phyloP scores from a whole-genome alignment of 2,329 filamentous ascomycete species.

The Westerdykella sp. region DNA sequence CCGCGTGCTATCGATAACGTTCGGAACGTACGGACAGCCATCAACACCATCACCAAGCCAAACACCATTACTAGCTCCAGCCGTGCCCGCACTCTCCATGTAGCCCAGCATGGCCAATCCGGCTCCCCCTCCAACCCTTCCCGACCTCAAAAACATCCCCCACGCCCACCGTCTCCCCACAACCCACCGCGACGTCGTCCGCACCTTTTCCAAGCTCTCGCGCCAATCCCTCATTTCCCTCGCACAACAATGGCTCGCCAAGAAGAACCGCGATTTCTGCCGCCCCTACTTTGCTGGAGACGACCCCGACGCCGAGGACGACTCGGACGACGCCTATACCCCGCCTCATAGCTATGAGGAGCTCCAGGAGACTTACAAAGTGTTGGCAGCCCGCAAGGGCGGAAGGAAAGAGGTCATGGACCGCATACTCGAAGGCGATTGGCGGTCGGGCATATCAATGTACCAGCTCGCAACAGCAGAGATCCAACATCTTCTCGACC shows the following conservation, averaged over 20 bases:
- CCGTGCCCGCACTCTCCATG: constrained; percentile 14
- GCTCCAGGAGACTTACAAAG: constrained; percentile 50
- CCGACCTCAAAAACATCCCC: constrained; percentile 65
- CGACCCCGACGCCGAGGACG: constrained; percentile 45
- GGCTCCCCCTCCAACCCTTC: constrained; percentile 47
- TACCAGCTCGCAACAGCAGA: constrained; percentile 52
- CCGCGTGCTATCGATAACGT: constrained; percentile 6
- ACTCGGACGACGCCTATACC: constrained; percentile 62
- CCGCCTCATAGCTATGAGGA: constrained; percentile 59
- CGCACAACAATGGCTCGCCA: constrained; percentile 70
- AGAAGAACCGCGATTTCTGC: constrained; percentile 55
- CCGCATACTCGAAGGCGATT: constrained; percentile 52
- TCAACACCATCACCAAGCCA: neutral
- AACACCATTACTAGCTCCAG: neutral
- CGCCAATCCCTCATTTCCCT: constrained; percentile 66
- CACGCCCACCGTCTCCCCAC: constrained; percentile 63
- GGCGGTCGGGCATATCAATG: constrained; percentile 50
- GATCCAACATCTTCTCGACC: constrained; percentile 49
- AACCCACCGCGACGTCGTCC: constrained; percentile 57
- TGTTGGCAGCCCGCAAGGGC: constrained; percentile 40
- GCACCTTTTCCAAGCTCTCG: constrained; percentile 63
- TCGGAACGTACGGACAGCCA: neutral
- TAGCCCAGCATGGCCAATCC: constrained; percentile 23
- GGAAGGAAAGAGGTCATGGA: constrained; percentile 51
- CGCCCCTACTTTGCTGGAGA: constrained; percentile 50